These are phyloP conservation scores for Amylostereum areolatum DNA, from an alignment of 1,284 basidiomycete species.

Conservation along the genomic window DNA sequence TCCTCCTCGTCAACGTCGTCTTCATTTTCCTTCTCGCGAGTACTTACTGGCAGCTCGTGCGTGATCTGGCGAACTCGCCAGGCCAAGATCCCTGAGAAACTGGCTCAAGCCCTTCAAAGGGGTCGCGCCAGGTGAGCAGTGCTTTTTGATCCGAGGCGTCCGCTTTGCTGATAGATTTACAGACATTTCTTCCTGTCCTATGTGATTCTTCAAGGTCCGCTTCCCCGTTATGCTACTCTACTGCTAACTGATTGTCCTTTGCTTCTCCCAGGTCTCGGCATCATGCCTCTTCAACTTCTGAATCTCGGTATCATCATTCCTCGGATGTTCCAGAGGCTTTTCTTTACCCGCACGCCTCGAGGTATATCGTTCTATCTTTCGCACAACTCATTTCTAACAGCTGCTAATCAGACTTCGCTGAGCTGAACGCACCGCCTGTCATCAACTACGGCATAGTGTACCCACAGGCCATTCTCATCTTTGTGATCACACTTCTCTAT, in stretches of 20 bases:
- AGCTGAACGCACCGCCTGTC: conserved; percentile 95
- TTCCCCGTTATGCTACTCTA: neutral
- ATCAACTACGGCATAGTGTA: conserved; percentile 93
- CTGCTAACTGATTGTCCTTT: neutral
- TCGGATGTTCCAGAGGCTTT: conserved; percentile 61
- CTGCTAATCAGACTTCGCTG: conserved; percentile 71
- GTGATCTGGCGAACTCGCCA: conserved; percentile 83
- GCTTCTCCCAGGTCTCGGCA: conserved; percentile 62
- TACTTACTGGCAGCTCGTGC: conserved; percentile 85
- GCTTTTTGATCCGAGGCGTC: neutral
- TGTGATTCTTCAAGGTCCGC: conserved; percentile 84
- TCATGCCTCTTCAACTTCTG: conserved; percentile 92
- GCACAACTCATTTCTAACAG: conserved; percentile 2
- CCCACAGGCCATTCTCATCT: conserved; percentile 92
- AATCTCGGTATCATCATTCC: conserved; percentile 84
- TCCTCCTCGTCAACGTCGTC: conserved; percentile 90
- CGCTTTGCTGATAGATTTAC: conserved; percentile 16
- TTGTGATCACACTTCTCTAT: conserved; percentile 92
- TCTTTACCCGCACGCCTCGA: conserved; percentile 80
- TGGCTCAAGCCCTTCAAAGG: conserved; percentile 75
- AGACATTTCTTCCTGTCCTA: conserved; percentile 96
- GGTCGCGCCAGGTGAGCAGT: conserved; percentile 55
- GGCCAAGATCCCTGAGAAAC: conserved; percentile 83
- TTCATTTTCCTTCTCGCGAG: conserved; percentile 92
- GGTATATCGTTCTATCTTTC: conserved; percentile 36